phyloP scores from a whole-genome alignment of 2,329 filamentous ascomycete species.

The Verticillium tricorpus region DNA sequence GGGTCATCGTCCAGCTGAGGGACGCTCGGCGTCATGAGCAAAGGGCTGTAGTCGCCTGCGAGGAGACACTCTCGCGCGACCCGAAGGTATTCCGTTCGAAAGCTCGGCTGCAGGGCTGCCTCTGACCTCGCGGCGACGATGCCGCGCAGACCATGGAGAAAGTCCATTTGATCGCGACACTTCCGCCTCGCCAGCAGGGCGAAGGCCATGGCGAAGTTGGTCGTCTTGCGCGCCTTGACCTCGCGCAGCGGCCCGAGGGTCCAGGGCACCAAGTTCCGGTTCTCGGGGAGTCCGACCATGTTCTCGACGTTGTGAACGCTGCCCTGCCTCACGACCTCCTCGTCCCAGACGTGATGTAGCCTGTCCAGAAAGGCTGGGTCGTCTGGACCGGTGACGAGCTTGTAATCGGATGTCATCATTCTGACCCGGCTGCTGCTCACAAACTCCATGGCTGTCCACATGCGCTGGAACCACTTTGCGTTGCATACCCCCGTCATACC shows the following conservation, averaged over 20 bases:
- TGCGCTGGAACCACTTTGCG: not conserved
- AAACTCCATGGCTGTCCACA: slow-evolving; percentile 3
- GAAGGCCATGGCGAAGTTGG: slow-evolving; percentile 1
- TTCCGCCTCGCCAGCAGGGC: not conserved
- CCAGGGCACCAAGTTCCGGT: not conserved
- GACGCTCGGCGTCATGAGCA: slow-evolving; percentile 1
- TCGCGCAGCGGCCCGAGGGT: not conserved
- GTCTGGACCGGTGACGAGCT: not conserved
- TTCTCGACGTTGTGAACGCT: not conserved
- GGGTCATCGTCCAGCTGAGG: not conserved
- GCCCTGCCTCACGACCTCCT: not conserved
- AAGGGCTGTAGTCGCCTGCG: slow-evolving; percentile 1
- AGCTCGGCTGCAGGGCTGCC: not conserved
- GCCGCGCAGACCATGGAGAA: not conserved
- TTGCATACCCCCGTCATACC: slow-evolving; percentile 4
- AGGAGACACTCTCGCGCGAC: not conserved
- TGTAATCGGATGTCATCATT: slow-evolving; percentile 1
- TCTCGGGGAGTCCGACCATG: not conserved
- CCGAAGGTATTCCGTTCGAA: not conserved
- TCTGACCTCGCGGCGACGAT: not conserved
- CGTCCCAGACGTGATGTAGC: not conserved
- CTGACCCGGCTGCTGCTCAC: not conserved
- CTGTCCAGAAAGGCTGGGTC: not conserved
- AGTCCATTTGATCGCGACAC: not conserved
- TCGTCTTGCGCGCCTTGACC: not conserved